These are phyloP conservation scores for Hypsizygus marmoreus DNA, from an alignment of 768 basidiomycete species.

Conservation along the genomic window DNA sequence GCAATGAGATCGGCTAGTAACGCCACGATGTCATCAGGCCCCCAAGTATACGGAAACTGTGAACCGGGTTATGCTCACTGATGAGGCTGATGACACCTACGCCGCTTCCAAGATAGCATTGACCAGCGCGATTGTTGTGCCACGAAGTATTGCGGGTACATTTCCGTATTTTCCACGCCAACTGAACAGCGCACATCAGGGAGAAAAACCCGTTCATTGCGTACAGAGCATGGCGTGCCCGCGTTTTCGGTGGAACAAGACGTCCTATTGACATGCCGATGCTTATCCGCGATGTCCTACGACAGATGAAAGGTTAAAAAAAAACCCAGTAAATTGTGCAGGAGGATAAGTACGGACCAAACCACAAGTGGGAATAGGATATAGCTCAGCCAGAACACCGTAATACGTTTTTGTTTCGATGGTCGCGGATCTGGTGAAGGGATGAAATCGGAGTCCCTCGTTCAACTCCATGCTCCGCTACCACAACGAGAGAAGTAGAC, in stretches of 20 bases:
- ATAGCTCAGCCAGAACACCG: conserved; percentile 12
- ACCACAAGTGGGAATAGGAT: conserved; percentile 7
- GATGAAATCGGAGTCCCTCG: too few relatives aligned
- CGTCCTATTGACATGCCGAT: conserved; percentile 21
- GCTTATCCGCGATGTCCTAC: conserved; percentile 19
- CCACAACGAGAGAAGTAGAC: neutral
- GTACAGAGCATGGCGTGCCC: conserved; percentile 5
- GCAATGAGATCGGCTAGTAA: conserved; percentile 24
- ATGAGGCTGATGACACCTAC: conserved; percentile 12
- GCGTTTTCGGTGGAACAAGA: conserved; percentile 9
- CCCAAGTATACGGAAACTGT: conserved; percentile 3
- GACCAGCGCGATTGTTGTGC: conserved; percentile 11
- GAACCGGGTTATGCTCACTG: conserved; percentile 11
- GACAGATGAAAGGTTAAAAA: neutral
- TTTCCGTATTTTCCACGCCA: conserved; percentile 13
- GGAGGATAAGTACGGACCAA: conserved; percentile 12
- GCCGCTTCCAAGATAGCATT: conserved; percentile 12
- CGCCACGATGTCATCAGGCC: conserved; percentile 11
- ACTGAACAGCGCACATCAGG: conserved; percentile 8
- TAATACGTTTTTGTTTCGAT: conserved; percentile 5
- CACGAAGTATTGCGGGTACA: conserved; percentile 12
- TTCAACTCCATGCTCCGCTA: too few relatives aligned
- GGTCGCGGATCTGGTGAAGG: conserved; percentile 1
- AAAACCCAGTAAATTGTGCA: neutral
- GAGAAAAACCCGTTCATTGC: conserved; percentile 10